Base-by-base conservation (phyloP, 1,139 yeast genomes). In the Nematodospora anomalae region DNA sequence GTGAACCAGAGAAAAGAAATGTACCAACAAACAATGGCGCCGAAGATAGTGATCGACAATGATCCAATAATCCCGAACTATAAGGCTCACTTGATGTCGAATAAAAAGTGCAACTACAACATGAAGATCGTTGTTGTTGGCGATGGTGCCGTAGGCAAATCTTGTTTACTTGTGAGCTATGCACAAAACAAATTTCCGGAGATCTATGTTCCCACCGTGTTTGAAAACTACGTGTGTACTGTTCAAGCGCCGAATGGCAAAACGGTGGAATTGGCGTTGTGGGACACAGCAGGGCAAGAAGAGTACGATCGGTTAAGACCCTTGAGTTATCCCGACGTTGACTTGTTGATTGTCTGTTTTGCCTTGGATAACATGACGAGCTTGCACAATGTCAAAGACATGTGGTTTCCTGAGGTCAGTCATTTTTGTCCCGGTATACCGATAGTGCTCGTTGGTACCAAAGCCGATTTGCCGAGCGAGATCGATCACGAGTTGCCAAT, bases 231-330 rank as follows among this genome's bases (percentile, higher is more conserved):
- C 52, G 79, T 85, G 16, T 78, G 89, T 8, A 76, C 77, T 35
- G 78, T 85, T 4, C 58, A 62, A 28, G 71, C 81, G 0, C 80
- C 87, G 2, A 63, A 64, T 35, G 71, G 70, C 28, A 76, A 79
- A 45, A 50, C 62, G 2, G 55, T 71, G n/a, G 94, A 79, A 62
- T 67, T 87, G 52, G 92, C 85, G 18, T 62, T 87, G 30, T 86
- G 95, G 95, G 97, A 90, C 59, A 88, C 97, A 0, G 96, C 96
- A 0, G 96, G 96, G 3, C 96, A 88, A 60, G 96, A 88, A 60
- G 95, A 87, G 57, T 88, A 87, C 57, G 95, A 85, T 57, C 63
- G 96, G 40, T 65, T 88, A 42, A 68, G 97, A 47, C 94, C 96
- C 7, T 67, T 89, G 39, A 77, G 87, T 41, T 89, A 89, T 56